Percentiles rank a stretch among this genome's conserved stretches.
Evolutionary conservation across 1,284 basidiomycete species (phyloP).

Genomic region (Dichomitus squalens): DNA sequence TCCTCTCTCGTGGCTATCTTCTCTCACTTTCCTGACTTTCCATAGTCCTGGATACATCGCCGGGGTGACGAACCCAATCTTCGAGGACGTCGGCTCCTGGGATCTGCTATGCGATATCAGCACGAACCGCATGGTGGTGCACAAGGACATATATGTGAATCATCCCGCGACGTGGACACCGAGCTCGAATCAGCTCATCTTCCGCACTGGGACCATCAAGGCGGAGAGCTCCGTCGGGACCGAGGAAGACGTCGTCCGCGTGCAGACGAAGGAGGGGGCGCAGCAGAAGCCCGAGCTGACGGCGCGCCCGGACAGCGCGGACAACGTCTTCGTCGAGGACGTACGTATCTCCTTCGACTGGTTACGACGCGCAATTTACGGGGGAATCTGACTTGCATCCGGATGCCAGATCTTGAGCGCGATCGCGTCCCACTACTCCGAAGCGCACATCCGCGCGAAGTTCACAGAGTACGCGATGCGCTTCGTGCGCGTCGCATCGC

Average conservation of each 20-base stretch:
- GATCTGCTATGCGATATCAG: conserved; percentile 92
- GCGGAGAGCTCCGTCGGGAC: conserved; percentile 58
- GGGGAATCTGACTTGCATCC: neutral
- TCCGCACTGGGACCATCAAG: conserved; percentile 61
- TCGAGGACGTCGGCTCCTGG: conserved; percentile 87
- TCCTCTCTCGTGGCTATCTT: conserved; percentile 7
- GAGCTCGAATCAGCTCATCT: conserved; percentile 45
- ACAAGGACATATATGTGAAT: conserved; percentile 75
- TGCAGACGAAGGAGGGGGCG: conserved; percentile 36
- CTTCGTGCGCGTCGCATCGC: conserved; percentile 76
- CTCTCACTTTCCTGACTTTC: neutral
- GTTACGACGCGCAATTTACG: neutral
- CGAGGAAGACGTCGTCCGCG: conserved; percentile 63
- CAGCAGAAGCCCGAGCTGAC: conserved; percentile 50
- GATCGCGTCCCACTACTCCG: conserved; percentile 77
- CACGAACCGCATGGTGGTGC: conserved; percentile 81
- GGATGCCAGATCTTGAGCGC: conserved; percentile 68
- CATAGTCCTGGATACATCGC: conserved; percentile 88
- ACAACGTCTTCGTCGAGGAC: conserved; percentile 91
- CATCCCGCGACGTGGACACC: conserved; percentile 51
- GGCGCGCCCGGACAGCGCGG: conserved; percentile 67
- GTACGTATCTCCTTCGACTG: conserved; percentile 48
- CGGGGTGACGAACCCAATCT: conserved; percentile 95
- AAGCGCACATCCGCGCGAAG: conserved; percentile 74
- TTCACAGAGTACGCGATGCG: conserved; percentile 78